These are phyloP conservation scores for Neurospora pannonica DNA, from an alignment of 495 filamentous ascomycete genomes.

Conservation along the genomic window DNA sequence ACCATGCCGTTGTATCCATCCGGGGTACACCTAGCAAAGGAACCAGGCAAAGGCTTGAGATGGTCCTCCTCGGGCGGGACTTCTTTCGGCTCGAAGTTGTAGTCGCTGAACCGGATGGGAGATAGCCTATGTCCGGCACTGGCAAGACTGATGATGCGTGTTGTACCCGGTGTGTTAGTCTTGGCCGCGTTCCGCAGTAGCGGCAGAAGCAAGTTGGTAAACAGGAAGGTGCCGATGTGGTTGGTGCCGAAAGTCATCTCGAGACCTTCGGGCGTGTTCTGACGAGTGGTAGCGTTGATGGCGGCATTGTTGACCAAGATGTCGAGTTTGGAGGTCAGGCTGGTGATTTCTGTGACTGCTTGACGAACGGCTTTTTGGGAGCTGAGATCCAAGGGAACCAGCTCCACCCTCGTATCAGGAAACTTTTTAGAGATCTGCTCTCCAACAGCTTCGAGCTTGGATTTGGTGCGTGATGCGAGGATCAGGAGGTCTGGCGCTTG, in stretches of 20 bases:
- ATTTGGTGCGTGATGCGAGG: slow-evolving; percentile 43
- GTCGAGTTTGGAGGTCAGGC: slow-evolving; percentile 38
- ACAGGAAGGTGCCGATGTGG: slow-evolving; percentile 49
- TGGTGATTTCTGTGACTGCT: slow-evolving; percentile 31
- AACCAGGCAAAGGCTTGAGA: slow-evolving; percentile 15
- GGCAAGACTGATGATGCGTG: slow-evolving; percentile 33
- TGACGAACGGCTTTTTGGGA: slow-evolving; percentile 34
- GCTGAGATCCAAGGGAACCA: slow-evolving; percentile 36
- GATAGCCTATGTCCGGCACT: slow-evolving; percentile 43
- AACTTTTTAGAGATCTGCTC: slow-evolving; percentile 24
- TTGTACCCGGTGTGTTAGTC: slow-evolving; percentile 23
- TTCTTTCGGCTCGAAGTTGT: slow-evolving; percentile 39
- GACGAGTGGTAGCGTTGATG: slow-evolving; percentile 22
- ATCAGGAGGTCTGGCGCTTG: slow-evolving; percentile 42
- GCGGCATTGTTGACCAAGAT: slow-evolving; percentile 51
- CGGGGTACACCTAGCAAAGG: slow-evolving; percentile 24
- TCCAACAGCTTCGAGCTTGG: slow-evolving; percentile 41
- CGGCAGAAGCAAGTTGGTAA: slow-evolving; percentile 46
- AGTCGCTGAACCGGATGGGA: slow-evolving; percentile 48
- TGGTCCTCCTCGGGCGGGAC: slow-evolving; percentile 32
- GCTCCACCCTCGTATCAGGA: slow-evolving; percentile 27
- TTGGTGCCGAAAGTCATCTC: slow-evolving; percentile 51
- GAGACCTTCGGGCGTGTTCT: slow-evolving; percentile 36
- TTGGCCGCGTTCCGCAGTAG: slow-evolving; percentile 32
- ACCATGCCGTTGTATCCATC: slow-evolving; percentile 46